Percentiles rank a stretch among this genome's conserved stretches.
phyloP scores from a whole-genome alignment of 768 basidiomycete species.

The Lactarius deliciosus region DNA sequence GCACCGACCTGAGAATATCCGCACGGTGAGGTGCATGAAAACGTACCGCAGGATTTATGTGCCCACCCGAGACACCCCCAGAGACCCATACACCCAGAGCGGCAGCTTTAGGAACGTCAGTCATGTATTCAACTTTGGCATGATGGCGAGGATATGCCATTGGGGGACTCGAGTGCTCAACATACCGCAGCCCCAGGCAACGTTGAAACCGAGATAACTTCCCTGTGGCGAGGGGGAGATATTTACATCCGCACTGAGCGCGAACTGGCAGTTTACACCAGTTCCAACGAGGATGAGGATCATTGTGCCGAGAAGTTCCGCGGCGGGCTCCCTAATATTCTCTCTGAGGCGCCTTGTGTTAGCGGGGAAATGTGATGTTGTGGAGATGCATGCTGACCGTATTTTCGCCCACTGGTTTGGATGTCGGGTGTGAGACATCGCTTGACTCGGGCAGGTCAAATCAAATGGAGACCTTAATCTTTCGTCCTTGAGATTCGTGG shows the following conservation, averaged over 20 bases:
- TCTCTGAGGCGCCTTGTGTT: not conserved
- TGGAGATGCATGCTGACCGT: slow-evolving; percentile 18
- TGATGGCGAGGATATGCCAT: not conserved
- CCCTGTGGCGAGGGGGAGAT: slow-evolving; percentile 31
- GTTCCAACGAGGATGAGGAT: slow-evolving; percentile 31
- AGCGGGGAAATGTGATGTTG: not conserved
- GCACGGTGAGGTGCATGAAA: not conserved
- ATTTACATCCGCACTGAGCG: slow-evolving; percentile 26
- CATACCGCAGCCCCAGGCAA: slow-evolving; percentile 31
- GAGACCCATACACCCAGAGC: slow-evolving; percentile 70
- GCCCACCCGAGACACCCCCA: slow-evolving; percentile 68
- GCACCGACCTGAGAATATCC: not conserved
- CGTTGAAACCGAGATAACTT: slow-evolving; percentile 31
- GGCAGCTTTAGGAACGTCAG: slow-evolving; percentile 39
- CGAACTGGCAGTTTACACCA: slow-evolving; percentile 34
- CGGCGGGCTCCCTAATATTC: slow-evolving; percentile 30
- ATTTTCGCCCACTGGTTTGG: slow-evolving; percentile 30
- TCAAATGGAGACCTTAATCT: not conserved
- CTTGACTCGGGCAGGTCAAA: not conserved
- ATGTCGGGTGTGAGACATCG: slow-evolving; percentile 7
- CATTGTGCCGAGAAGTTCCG: slow-evolving; percentile 35
- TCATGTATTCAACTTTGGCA: not conserved
- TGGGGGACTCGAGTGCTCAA: not conserved
- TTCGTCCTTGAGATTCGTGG: not conserved
- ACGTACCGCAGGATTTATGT: slow-evolving; percentile 43